phyloP scores from a whole-genome alignment of 805 yeast species.

The Yarrowia phangngaensis region DNA sequence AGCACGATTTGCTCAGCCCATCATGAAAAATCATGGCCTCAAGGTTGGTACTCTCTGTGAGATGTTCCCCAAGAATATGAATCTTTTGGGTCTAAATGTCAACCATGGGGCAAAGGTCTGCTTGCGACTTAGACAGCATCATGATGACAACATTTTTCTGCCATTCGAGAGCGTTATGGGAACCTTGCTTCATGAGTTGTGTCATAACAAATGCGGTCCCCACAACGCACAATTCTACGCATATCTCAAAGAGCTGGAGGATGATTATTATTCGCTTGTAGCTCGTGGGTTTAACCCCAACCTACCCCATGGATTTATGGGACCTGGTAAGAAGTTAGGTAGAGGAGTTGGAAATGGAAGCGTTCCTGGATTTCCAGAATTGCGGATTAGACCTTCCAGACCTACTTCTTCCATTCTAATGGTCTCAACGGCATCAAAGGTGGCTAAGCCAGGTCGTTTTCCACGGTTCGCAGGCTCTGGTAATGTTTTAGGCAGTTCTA shows the following conservation, averaged over 20 bases:
- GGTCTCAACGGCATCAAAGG: not conserved
- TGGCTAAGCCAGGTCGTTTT: not conserved
- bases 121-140: conserved; percentile 61
- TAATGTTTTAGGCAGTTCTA: conserved; percentile 2
- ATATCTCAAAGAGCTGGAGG: conserved; percentile 57
- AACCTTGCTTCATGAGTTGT: conserved; percentile 82
- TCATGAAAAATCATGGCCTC: conserved; percentile 65
- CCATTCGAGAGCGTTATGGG: conserved; percentile 65
- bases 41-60: conserved; percentile 69
- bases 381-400: not conserved
- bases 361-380: conserved; percentile 7
- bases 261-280: conserved; percentile 44
- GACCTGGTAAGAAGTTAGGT: conserved; percentile 5
- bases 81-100: conserved; percentile 75
- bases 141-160: conserved; percentile 51
- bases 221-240: conserved; percentile 71
- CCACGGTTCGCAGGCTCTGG: not conserved
- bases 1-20: conserved; percentile 66
- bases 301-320: conserved; percentile 3
- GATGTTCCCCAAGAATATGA: conserved; percentile 67
- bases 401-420: not conserved
- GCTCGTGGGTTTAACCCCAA: conserved; percentile 42
- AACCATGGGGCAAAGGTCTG: conserved; percentile 71
- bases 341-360: conserved; percentile 1
- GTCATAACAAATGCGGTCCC: conserved; percentile 76